These are phyloP conservation scores for Cryptococcus floricola DNA, from an alignment of 1,284 basidiomycete species.

Conservation along the genomic window DNA sequence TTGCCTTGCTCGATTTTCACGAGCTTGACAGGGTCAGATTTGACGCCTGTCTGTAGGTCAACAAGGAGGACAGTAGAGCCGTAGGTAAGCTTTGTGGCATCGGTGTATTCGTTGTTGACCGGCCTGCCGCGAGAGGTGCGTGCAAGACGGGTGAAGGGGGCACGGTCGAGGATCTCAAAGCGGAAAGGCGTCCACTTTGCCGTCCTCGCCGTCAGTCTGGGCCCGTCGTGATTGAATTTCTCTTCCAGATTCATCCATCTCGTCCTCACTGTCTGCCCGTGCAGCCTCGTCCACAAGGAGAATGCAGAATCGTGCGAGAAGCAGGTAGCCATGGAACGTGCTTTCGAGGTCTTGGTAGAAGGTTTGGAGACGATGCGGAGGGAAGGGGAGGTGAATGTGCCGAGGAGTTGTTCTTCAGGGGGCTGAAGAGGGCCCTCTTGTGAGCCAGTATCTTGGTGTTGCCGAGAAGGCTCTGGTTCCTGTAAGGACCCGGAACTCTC, in stretches of 20 bases:
- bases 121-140: conserved; percentile 1
- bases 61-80: conserved; percentile 82
- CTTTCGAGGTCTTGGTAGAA: conserved; percentile 94
- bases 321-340: conserved; percentile 86
- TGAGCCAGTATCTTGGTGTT: neutral
- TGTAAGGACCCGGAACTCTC: neutral
- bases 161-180: conserved; percentile 33
- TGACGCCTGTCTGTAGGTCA: conserved; percentile 76
- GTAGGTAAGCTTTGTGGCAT: conserved; percentile 72
- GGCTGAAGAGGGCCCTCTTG: neutral
- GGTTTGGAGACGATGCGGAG: conserved; percentile 95
- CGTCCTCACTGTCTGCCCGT: conserved; percentile 92
- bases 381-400: conserved; percentile 82
- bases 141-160: conserved; percentile 6
- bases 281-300: conserved; percentile 92
- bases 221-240: conserved; percentile 50
- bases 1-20: conserved; percentile 90
- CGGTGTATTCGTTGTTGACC: conserved; percentile 54
- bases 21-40: conserved; percentile 80
- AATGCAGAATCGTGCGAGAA: conserved; percentile 86
- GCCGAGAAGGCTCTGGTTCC: neutral
- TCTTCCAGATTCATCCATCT: conserved; percentile 84
- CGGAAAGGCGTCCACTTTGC: conserved; percentile 45
- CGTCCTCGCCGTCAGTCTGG: conserved; percentile 27
- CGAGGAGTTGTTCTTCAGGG: conserved; percentile 11